Evolutionary conservation across 495 filamentous ascomycete species (phyloP).

Genomic region (Aspergillus ellipticus): DNA sequence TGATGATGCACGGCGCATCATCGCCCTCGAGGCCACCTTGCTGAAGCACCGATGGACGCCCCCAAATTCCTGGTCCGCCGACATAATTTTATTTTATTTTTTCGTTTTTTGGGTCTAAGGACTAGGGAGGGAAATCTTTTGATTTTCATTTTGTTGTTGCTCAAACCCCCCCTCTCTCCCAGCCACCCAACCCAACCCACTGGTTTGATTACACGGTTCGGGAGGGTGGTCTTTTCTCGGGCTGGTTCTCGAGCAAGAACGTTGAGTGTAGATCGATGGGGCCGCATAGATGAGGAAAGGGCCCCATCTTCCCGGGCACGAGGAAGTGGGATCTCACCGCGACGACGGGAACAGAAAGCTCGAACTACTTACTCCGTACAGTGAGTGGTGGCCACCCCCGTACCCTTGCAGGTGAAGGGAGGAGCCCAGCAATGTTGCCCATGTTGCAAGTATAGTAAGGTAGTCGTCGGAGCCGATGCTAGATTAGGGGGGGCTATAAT

Average conservation of each 20-base stretch:
- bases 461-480: too few relatives aligned
- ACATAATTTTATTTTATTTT: background rate
- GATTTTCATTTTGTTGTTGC: background rate
- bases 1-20: background rate
- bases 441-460: constrained; percentile 2
- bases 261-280: constrained; percentile 11
- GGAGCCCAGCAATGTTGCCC: background rate
- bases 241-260: background rate
- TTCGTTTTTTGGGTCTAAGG: too few relatives aligned
- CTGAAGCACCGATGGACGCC: background rate
- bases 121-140: too few relatives aligned
- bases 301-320: too few relatives aligned
- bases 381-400: background rate
- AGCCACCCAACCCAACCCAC: constrained; percentile 5
- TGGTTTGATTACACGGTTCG: constrained; percentile 12
- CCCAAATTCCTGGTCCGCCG: constrained; percentile 8
- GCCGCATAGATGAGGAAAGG: background rate
- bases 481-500: background rate
- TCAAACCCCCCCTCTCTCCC: constrained; percentile 10
- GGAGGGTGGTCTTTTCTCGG: background rate
- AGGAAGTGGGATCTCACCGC: too few relatives aligned
- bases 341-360: too few relatives aligned
- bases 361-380: background rate
- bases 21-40: background rate
- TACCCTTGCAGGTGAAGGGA: constrained; percentile 10